phyloP scores from a whole-genome alignment of 2,329 filamentous ascomycete genomes.

The Erysiphe pulchra region DNA sequence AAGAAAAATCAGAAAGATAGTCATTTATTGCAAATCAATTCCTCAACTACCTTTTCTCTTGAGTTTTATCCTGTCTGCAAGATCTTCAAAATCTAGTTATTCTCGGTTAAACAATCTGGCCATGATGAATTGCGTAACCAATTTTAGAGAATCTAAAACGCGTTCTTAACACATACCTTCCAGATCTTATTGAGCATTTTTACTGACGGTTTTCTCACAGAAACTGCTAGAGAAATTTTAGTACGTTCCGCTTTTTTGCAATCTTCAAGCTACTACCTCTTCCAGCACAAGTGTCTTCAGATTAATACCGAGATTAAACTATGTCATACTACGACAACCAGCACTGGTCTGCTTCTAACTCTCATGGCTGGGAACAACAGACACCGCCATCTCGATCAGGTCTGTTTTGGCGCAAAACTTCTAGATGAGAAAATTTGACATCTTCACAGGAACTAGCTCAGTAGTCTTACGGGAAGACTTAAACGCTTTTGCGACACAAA shows the following conservation, averaged over 20 bases:
- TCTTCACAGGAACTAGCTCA: constrained; percentile 40
- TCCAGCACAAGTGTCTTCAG: background rate
- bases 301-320: background rate
- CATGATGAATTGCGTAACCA: background rate
- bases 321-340: constrained; percentile 51
- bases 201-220: background rate
- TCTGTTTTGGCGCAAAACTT: constrained; percentile 16
- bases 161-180: background rate
- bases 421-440: constrained; percentile 7
- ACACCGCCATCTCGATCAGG: constrained; percentile 47
- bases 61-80: too few species aligned
- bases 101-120: background rate
- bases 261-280: background rate
- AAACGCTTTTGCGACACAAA: constrained; percentile 59
- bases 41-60: background rate
- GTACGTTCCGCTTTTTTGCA: background rate
- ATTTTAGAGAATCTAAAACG: background rate
- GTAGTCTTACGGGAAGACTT: constrained; percentile 50
- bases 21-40: background rate
- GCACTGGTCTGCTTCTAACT: constrained; percentile 28
- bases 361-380: constrained; percentile 48
- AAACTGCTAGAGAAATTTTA: background rate
- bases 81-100: background rate
- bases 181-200: background rate
- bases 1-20: background rate